A percentile compares a stretch with the other conserved stretches of the same genome.
Evolutionary conservation across 176 grass and related monocot genomes (phyloP).

Genomic region (Miscanthus lutarioriparius): DNA sequence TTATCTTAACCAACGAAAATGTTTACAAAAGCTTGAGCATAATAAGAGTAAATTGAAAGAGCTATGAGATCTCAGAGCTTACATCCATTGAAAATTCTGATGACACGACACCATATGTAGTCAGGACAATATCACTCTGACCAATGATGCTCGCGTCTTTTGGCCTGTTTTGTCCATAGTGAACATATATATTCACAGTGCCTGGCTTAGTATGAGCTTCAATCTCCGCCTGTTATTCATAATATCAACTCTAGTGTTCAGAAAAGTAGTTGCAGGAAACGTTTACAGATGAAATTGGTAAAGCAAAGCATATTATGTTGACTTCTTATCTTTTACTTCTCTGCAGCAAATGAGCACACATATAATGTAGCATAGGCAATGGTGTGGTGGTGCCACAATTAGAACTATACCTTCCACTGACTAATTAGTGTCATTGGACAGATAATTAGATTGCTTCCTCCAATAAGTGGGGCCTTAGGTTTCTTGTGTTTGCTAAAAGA

Average conservation of each 20-base stretch:
- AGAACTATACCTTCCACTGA: constrained; percentile 91
- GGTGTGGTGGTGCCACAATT: constrained; percentile 1
- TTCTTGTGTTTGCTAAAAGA: constrained; percentile 74
- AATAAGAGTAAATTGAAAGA: constrained; percentile 15
- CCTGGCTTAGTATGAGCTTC: constrained; percentile 74
- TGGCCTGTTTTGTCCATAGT: constrained; percentile 93
- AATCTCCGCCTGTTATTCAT: constrained; percentile 72
- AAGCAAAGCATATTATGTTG: constrained; percentile 12
- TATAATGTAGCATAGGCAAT: constrained; percentile 22
- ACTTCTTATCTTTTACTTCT: background rate
- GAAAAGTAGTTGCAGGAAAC: constrained; percentile 1
- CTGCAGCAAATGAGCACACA: constrained; percentile 34
- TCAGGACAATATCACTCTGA: constrained; percentile 88
- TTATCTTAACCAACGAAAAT: background rate
- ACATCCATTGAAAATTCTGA: constrained; percentile 95
- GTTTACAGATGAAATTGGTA: constrained; percentile 17
- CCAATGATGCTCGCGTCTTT: constrained; percentile 73
- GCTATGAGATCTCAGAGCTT: constrained; percentile 40
- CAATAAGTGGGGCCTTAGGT: constrained; percentile 60
- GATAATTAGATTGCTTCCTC: constrained; percentile 80
- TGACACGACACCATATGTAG: constrained; percentile 89
- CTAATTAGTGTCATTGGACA: constrained; percentile 96
- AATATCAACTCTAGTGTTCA: constrained; percentile 16
- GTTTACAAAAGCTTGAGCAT: constrained; percentile 15
- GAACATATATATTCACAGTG: constrained; percentile 76